phyloP scores from a whole-genome alignment of 139 green algal species.

The Chlorokybus atmophyticus region DNA sequence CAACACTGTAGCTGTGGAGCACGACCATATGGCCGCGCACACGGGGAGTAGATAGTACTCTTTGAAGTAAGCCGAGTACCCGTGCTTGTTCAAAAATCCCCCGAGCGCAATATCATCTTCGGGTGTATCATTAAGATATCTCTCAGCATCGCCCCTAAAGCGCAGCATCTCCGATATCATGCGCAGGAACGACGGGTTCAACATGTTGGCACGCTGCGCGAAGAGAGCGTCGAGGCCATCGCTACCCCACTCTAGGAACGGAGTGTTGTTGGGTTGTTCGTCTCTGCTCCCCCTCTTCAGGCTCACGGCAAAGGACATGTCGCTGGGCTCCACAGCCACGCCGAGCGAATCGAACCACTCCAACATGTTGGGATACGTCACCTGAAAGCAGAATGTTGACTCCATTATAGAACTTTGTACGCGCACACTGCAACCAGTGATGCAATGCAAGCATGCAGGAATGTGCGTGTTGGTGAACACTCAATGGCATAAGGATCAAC shows the following conservation, averaged over 20 bases:
- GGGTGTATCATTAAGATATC: not conserved
- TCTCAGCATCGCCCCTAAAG: constrained; percentile 40
- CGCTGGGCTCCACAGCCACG: constrained; percentile 68
- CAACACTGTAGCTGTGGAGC: constrained; percentile 59
- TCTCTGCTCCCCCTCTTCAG: not conserved
- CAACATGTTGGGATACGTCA: constrained; percentile 87
- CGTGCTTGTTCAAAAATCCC: not conserved
- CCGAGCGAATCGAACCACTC: constrained; percentile 73
- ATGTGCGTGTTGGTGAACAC: not conserved
- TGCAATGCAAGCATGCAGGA: not conserved
- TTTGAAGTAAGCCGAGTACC: not conserved
- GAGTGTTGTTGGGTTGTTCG: too few species aligned
- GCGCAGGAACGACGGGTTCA: constrained; percentile 47
- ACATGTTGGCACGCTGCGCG: constrained; percentile 57
- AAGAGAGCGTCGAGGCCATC: constrained; percentile 65
- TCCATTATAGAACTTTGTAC: not conserved
- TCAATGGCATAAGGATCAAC: not conserved
- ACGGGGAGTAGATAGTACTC: constrained; percentile 79
- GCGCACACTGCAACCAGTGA: not conserved
- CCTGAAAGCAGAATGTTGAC: constrained; percentile 33
- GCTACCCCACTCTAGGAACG: constrained; percentile 90
- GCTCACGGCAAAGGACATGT: constrained; percentile 86
- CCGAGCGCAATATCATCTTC: not conserved
- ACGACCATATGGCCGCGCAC: constrained; percentile 92
- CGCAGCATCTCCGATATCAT: constrained; percentile 84